Percentiles rank a stretch among this genome's conserved stretches.
Conservation (phyloP, 106 monocot species). For the Gastrodia elata region DNA sequence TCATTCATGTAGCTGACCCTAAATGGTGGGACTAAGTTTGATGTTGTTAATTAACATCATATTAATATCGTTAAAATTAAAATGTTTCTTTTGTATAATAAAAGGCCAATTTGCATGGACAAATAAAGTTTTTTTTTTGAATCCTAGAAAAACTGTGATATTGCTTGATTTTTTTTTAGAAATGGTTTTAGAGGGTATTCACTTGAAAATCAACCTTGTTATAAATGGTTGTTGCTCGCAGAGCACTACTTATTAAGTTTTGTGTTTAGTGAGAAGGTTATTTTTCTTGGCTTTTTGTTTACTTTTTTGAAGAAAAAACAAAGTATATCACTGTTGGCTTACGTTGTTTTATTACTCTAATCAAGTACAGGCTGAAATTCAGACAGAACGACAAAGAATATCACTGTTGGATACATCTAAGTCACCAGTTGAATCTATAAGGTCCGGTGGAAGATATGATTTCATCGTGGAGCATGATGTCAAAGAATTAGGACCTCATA, state of each 20-base stretch:
- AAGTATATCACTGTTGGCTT: no score
- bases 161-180: background rate
- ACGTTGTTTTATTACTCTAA: background rate
- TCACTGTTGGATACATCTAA: constrained; percentile 77
- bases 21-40: no score
- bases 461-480: constrained; percentile 98
- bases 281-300: constrained; percentile 1
- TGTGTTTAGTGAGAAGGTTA: background rate
- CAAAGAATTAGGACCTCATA: constrained; percentile 92
- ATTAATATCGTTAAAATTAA: background rate
- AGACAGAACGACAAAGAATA: constrained; percentile 81
- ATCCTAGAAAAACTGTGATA: background rate
- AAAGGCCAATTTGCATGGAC: background rate
- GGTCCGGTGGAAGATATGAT: constrained; percentile 92
- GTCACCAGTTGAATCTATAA: constrained; percentile 83
- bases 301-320: no score
- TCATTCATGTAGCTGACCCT: no score
- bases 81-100: background rate
- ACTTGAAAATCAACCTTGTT: background rate
- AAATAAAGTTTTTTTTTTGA: background rate
- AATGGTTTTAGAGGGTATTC: background rate
- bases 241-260: background rate
- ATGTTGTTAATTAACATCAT: no score
- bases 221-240: background rate
- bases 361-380: constrained; percentile 82